phyloP scores from a whole-genome alignment of 169 alveolate species.

The Plasmodium vinckei region DNA sequence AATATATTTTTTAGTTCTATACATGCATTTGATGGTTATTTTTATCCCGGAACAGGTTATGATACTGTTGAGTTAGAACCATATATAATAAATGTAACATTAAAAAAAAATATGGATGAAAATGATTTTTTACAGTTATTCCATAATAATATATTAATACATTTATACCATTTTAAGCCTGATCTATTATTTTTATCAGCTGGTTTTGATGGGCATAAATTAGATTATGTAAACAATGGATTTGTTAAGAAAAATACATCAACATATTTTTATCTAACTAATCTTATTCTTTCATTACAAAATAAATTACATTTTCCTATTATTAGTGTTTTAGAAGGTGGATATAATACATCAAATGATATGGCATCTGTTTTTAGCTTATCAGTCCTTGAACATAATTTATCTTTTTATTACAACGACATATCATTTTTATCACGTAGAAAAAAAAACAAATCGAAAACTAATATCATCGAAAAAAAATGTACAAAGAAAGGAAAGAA shows the following conservation, averaged over 20 bases:
- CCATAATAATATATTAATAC: slow-evolving; percentile 90
- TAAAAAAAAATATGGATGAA: slow-evolving; percentile 87
- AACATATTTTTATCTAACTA: slow-evolving; percentile 96
- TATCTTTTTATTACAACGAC: slow-evolving; percentile 82
- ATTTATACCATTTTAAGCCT: slow-evolving; percentile 93
- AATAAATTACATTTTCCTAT: slow-evolving; percentile 89
- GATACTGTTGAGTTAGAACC: slow-evolving; percentile 82
- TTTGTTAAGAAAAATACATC: slow-evolving; percentile 91
- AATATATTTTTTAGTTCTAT: slow-evolving; percentile 94
- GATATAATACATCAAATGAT: slow-evolving; percentile 95
- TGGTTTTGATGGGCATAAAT: slow-evolving; percentile 98
- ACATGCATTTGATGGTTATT: slow-evolving; percentile 94
- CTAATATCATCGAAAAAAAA: background rate
- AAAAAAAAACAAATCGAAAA: background rate
- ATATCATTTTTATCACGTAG: background rate
- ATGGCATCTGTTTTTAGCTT: slow-evolving; percentile 94
- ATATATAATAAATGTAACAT: slow-evolving; percentile 87
- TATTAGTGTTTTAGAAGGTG: slow-evolving; percentile 98
- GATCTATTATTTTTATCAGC: slow-evolving; percentile 95
- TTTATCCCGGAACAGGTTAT: slow-evolving; percentile 97
- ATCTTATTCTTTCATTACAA: slow-evolving; percentile 93
- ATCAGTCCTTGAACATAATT: slow-evolving; percentile 94
- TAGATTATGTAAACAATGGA: slow-evolving; percentile 94
- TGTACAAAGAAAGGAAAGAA: background rate
- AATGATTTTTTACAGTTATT: slow-evolving; percentile 85